A percentile compares a stretch with the other conserved stretches of the same genome.
phyloP scores from a whole-genome alignment of 306 rosid species.

The Alnus rubra region DNA sequence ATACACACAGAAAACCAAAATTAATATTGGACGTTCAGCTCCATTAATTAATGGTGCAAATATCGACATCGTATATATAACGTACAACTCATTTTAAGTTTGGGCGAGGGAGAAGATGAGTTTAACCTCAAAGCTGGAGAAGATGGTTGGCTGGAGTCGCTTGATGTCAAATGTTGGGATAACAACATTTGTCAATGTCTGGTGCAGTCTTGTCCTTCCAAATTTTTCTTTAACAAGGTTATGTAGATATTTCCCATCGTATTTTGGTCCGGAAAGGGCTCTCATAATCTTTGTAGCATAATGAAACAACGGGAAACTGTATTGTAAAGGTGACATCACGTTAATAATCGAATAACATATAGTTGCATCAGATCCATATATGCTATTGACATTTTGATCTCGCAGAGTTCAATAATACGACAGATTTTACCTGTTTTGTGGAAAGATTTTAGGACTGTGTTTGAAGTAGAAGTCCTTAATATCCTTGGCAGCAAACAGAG shows the following conservation, averaged over 20 bases:
- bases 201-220: too few species aligned
- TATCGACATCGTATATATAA: too few species aligned
- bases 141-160: too few species aligned
- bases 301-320: neutral
- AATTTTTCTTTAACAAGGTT: neutral
- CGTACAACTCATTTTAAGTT: too few species aligned
- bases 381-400: neutral
- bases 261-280: neutral
- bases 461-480: conserved; percentile 4
- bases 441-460: conserved; percentile 5
- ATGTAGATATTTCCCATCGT: neutral
- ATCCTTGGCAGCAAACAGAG: conserved; percentile 7
- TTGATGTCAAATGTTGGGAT: neutral
- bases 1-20: too few species aligned
- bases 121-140: too few species aligned
- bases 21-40: too few species aligned
- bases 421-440: neutral
- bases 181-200: neutral
- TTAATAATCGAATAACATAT: too few species aligned
- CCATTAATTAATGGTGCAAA: too few species aligned
- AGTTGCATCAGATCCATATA: neutral
- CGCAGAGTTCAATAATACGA: neutral
- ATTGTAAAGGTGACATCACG: neutral
- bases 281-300: neutral
- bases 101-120: too few species aligned